phyloP scores from a whole-genome alignment of 2,329 filamentous ascomycete species.

The Fusarium ambrosium region DNA sequence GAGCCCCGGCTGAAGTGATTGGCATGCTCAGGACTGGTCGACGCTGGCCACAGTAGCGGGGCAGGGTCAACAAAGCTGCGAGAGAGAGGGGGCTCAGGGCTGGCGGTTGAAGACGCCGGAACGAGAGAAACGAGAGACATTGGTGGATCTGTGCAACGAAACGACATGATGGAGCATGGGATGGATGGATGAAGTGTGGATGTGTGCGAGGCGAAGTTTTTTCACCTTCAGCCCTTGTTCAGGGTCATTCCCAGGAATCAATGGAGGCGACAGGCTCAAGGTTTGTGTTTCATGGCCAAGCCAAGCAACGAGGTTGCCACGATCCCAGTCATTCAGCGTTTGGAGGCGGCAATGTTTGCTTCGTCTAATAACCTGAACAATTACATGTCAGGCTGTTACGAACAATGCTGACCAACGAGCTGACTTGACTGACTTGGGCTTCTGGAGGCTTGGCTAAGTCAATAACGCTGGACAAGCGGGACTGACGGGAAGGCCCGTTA shows the following conservation, averaged over 20 bases:
- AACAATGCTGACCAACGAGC: conserved; percentile 3
- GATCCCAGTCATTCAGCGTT: not conserved
- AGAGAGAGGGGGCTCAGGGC: conserved; percentile 25
- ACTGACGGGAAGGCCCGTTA: conserved; percentile 10
- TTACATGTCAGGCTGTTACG: not conserved
- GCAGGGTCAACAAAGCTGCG: conserved; percentile 20
- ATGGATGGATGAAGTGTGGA: conserved; percentile 3
- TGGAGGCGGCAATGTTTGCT: conserved; percentile 17
- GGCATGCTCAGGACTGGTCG: conserved; percentile 21
- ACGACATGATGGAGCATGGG: conserved; percentile 17
- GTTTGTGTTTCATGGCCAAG: not conserved
- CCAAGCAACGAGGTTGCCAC: conserved; percentile 2
- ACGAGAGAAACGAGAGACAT: conserved; percentile 39
- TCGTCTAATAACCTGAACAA: not conserved
- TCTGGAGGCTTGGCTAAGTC: conserved; percentile 5
- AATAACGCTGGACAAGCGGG: conserved; percentile 4
- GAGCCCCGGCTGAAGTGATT: conserved; percentile 18
- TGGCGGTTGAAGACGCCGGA: conserved; percentile 27
- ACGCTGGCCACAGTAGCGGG: conserved; percentile 30
- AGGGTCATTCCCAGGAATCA: conserved; percentile 6
- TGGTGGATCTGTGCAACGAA: conserved; percentile 41
- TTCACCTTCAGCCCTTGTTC: conserved; percentile 17
- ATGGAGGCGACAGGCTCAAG: conserved; percentile 17
- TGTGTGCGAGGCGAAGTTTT: conserved; percentile 18
- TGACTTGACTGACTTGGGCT: not conserved